Conservation (phyloP, 768 basidiomycete species). For the Leccinum longicurvipes region DNA sequence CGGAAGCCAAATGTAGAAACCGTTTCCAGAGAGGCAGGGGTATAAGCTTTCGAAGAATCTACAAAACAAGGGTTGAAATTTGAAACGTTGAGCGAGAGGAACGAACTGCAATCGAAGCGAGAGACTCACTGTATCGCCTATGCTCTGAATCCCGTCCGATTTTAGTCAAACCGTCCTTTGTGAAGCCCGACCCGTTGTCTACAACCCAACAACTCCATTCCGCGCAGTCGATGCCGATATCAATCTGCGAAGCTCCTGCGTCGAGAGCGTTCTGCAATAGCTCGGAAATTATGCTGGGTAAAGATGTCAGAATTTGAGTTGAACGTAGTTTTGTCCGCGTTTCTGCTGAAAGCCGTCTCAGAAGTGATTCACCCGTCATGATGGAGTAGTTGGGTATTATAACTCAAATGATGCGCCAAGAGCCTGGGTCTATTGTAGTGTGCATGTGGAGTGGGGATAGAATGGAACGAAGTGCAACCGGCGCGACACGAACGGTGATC, state of each 20-base stretch:
- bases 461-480: neutral
- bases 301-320: constrained; percentile 76
- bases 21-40: constrained; percentile 45
- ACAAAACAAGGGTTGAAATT: constrained; percentile 1
- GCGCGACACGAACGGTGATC: neutral
- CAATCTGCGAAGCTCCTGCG: constrained; percentile 65
- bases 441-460: neutral
- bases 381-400: neutral
- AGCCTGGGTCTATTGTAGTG: neutral
- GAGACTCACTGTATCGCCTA: constrained; percentile 67
- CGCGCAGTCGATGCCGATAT: constrained; percentile 68
- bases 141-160: constrained; percentile 51
- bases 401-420: constrained; percentile 1
- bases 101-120: neutral
- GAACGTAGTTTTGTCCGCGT: constrained; percentile 77
- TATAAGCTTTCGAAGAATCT: constrained; percentile 77
- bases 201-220: constrained; percentile 83
- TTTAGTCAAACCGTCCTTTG: constrained; percentile 50
- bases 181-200: constrained; percentile 83
- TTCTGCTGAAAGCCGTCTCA: constrained; percentile 49
- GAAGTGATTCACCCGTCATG: constrained; percentile 19
- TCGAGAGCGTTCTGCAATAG: constrained; percentile 90
- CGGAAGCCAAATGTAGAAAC: constrained; percentile 82
- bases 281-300: constrained; percentile 78
- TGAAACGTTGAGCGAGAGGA: neutral